Evolutionary conservation across 192 early-diverging fungal genomes (phyloP).

Genomic region (Diversispora epigaea): DNA sequence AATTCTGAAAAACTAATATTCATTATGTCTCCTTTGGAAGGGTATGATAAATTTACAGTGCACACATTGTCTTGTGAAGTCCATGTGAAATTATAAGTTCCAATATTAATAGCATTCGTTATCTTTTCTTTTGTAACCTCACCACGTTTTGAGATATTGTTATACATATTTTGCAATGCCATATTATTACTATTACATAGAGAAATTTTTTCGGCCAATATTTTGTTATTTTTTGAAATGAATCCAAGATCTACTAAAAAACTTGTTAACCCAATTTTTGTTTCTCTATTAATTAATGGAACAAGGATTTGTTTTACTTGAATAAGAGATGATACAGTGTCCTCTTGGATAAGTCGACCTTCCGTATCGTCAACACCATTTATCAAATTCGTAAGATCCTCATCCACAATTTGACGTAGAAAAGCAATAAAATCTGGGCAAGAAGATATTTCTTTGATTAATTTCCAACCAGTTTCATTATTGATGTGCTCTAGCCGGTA

Average conservation of each 20-base stretch:
- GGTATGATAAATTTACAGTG: slow-evolving; percentile 20
- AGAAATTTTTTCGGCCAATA: slow-evolving; percentile 14
- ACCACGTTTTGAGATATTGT: slow-evolving; percentile 28
- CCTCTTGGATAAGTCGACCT: slow-evolving; percentile 28
- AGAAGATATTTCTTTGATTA: neutral
- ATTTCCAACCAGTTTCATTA: slow-evolving; percentile 1
- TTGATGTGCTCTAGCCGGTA: neutral
- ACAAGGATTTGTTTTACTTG: slow-evolving; percentile 31
- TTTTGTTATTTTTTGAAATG: neutral
- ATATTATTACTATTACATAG: slow-evolving; percentile 32
- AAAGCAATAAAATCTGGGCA: neutral
- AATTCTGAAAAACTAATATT: slow-evolving; percentile 24
- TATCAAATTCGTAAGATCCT: slow-evolving; percentile 31
- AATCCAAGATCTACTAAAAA: slow-evolving; percentile 1
- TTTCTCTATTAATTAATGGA: slow-evolving; percentile 10
- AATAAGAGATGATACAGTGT: slow-evolving; percentile 21
- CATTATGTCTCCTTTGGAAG: neutral
- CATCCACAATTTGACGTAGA: neutral
- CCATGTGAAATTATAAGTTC: slow-evolving; percentile 32
- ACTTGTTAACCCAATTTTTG: neutral
- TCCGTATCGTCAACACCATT: slow-evolving; percentile 34
- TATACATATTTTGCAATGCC: slow-evolving; percentile 29
- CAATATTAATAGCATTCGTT: slow-evolving; percentile 10
- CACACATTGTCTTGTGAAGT: neutral
- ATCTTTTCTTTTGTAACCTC: slow-evolving; percentile 33